These are phyloP conservation scores for Picochlorum sp. DNA, from an alignment of 139 green algal species.

Conservation along the genomic window DNA sequence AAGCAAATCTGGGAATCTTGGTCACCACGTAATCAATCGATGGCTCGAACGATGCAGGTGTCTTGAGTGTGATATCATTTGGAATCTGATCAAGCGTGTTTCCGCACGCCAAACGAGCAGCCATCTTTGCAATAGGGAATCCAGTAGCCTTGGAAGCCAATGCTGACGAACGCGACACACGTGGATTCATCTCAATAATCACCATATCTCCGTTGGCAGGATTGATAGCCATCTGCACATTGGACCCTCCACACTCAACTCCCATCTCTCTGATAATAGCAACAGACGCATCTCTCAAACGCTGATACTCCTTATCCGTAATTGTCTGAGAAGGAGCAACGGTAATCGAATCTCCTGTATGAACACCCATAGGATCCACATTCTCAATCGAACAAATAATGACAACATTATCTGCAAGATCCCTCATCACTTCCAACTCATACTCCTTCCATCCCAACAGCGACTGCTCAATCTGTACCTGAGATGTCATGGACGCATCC, in stretches of 20 bases:
- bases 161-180: conserved; percentile 91
- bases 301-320: conserved; percentile 85
- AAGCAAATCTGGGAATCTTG: conserved; percentile 93
- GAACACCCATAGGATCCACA: conserved; percentile 99
- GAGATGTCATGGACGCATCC: conserved; percentile 84
- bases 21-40: conserved; percentile 99
- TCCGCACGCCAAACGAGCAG: conserved; percentile 92
- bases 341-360: conserved; percentile 84
- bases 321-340: conserved; percentile 51
- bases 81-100: conserved; percentile 95
- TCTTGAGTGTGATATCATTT: conserved; percentile 99
- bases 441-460: conserved; percentile 98
- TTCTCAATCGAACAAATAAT: conserved; percentile 99
- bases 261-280: conserved; percentile 96
- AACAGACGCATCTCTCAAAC: conserved; percentile 78
- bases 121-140: conserved; percentile 99
- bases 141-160: conserved; percentile 96
- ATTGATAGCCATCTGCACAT: conserved; percentile 97
- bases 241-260: conserved; percentile 96
- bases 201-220: conserved; percentile 68
- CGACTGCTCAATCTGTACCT: conserved; percentile 81
- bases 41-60: conserved; percentile 96
- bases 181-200: conserved; percentile 99
- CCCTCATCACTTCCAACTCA: conserved; percentile 94
- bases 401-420: conserved; percentile 97